These are phyloP conservation scores for Hymenoscyphus scutula DNA, from an alignment of 2,329 filamentous ascomycete species.

Conservation along the genomic window DNA sequence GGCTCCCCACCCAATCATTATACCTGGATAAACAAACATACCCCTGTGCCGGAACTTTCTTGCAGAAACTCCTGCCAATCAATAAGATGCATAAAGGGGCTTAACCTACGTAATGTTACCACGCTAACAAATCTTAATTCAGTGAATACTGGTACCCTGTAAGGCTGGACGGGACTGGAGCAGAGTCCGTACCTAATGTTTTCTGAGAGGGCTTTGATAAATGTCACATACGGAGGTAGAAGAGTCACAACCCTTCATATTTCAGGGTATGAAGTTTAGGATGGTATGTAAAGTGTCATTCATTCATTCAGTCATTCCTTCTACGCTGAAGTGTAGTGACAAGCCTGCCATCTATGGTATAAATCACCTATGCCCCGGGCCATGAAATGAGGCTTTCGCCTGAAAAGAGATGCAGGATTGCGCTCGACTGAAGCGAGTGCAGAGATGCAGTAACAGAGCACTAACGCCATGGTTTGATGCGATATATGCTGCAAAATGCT, in stretches of 20 bases:
- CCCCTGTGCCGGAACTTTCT: background rate
- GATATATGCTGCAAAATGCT: background rate
- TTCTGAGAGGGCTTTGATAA: too few species aligned
- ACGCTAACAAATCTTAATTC: background rate
- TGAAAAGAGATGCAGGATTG: background rate
- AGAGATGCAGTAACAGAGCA: background rate
- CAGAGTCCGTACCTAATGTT: too few species aligned
- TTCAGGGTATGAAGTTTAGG: background rate
- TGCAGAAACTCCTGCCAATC: slow-evolving; percentile 14
- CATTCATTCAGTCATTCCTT: slow-evolving; percentile 13
- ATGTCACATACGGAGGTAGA: too few species aligned
- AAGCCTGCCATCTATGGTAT: slow-evolving; percentile 11
- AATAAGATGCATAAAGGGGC: background rate
- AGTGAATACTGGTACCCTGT: background rate
- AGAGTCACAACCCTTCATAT: background rate
- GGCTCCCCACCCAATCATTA: slow-evolving; percentile 1
- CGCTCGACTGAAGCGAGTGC: background rate
- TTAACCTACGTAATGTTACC: slow-evolving; percentile 1
- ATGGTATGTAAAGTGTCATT: background rate
- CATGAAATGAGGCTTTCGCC: background rate
- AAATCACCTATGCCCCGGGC: background rate
- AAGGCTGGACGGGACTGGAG: too few species aligned
- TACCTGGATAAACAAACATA: background rate
- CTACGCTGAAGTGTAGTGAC: slow-evolving; percentile 8
- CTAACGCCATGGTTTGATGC: slow-evolving; percentile 11